These are phyloP conservation scores for Galerina sulciceps DNA, from an alignment of 768 basidiomycete species.

Conservation along the genomic window DNA sequence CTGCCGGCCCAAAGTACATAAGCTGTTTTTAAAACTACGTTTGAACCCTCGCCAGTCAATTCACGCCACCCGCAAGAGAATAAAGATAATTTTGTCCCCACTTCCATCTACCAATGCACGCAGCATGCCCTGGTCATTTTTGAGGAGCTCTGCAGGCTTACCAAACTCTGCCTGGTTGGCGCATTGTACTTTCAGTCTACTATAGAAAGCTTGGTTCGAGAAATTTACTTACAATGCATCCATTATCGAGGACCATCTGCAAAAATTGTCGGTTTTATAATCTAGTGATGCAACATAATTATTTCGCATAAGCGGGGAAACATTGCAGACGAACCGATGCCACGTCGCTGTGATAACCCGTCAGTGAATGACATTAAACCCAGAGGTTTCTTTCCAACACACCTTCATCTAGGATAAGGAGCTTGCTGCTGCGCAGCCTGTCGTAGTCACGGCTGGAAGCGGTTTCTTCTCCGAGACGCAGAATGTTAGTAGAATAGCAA, in stretches of 20 bases:
- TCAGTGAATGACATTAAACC: slow-evolving; percentile 18
- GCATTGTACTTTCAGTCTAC: background rate
- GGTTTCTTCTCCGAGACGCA: too few species aligned
- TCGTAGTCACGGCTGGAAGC: too few species aligned
- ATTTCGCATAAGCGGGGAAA: background rate
- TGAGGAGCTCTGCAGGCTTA: slow-evolving; percentile 11
- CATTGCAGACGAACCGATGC: slow-evolving; percentile 38
- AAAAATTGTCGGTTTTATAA: slow-evolving; percentile 54
- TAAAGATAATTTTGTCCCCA: slow-evolving; percentile 16
- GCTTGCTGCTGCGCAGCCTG: slow-evolving; percentile 56
- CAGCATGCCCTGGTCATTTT: slow-evolving; percentile 12
- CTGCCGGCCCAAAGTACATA: too few species aligned
- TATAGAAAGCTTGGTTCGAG: background rate
- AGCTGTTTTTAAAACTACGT: too few species aligned
- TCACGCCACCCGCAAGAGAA: slow-evolving; percentile 18
- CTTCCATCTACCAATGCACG: slow-evolving; percentile 16
- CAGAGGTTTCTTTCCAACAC: slow-evolving; percentile 16
- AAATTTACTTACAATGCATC: slow-evolving; percentile 10
- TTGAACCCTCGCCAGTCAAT: background rate
- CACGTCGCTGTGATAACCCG: slow-evolving; percentile 39
- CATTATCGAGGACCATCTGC: slow-evolving; percentile 16
- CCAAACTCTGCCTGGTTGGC: slow-evolving; percentile 16
- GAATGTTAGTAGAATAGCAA: too few species aligned
- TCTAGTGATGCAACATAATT: slow-evolving; percentile 32
- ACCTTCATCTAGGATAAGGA: slow-evolving; percentile 70